A percentile compares a stretch with the other conserved stretches of the same genome.
phyloP scores from a whole-genome alignment of 2,329 filamentous ascomycete genomes.

The Chrysoporthe puriensis region DNA sequence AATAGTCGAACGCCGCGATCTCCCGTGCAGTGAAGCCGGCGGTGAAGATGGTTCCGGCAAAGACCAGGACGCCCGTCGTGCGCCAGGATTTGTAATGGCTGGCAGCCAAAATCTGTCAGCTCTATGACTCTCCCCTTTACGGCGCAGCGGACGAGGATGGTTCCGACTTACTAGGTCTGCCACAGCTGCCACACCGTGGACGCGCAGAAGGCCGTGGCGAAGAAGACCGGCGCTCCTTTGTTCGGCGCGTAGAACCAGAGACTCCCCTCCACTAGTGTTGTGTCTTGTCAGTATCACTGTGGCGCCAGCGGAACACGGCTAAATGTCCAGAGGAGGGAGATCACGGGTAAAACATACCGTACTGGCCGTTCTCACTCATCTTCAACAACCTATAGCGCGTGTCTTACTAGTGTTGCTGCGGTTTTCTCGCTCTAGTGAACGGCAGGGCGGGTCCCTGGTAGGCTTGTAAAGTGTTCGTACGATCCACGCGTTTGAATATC shows the following conservation, averaged over 20 bases:
- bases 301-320: neutral
- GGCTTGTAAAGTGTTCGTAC: neutral
- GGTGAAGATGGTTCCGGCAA: slow-evolving; percentile 51
- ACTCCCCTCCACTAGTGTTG: slow-evolving; percentile 44
- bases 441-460: neutral
- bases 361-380: slow-evolving; percentile 22
- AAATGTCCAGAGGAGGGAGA: neutral
- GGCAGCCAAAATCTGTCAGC: neutral
- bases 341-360: neutral
- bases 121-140: neutral
- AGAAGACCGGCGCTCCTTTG: slow-evolving; percentile 52
- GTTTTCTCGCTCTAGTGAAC: neutral
- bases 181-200: slow-evolving; percentile 46
- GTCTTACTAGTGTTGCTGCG: neutral
- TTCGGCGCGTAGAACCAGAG: slow-evolving; percentile 53
- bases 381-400: neutral
- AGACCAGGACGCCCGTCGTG: slow-evolving; percentile 52
- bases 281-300: neutral
- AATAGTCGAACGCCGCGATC: slow-evolving; percentile 52
- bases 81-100: slow-evolving; percentile 54
- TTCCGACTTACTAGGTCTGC: slow-evolving; percentile 50
- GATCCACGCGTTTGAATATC: neutral
- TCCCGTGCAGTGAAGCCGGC: slow-evolving; percentile 53
- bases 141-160: neutral
- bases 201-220: slow-evolving; percentile 45